phyloP scores from a whole-genome alignment of 805 yeast species.

The Starmera quercuum region DNA sequence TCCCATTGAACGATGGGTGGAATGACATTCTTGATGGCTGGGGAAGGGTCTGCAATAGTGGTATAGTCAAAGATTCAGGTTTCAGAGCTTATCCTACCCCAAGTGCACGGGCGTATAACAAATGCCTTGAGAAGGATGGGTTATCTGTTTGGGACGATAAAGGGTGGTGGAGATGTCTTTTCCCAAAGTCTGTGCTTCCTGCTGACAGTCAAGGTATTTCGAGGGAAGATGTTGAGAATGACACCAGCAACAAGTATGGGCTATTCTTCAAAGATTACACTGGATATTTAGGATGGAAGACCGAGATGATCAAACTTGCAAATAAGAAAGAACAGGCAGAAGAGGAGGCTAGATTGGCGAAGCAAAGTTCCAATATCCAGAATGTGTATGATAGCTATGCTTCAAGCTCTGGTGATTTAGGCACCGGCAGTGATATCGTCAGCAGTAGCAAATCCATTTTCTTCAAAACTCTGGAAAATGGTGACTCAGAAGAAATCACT shows the following conservation, averaged over 20 bases:
- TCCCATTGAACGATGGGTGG: background rate
- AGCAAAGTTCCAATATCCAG: slow-evolving; percentile 10
- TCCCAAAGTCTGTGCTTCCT: slow-evolving; percentile 45
- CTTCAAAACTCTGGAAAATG: slow-evolving; percentile 31
- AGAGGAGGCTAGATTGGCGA: slow-evolving; percentile 9
- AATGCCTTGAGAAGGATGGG: slow-evolving; percentile 62
- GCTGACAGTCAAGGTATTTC: slow-evolving; percentile 32
- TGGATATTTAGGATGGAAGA: slow-evolving; percentile 60
- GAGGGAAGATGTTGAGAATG: slow-evolving; percentile 50
- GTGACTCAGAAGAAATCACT: slow-evolving; percentile 33
- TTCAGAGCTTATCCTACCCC: slow-evolving; percentile 53
- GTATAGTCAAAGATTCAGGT: no score
- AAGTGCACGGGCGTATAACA: slow-evolving; percentile 44
- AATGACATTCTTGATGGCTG: slow-evolving; percentile 6
- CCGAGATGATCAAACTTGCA: slow-evolving; percentile 42
- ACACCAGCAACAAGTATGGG: slow-evolving; percentile 40
- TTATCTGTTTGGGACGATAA: slow-evolving; percentile 72
- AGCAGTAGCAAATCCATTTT: slow-evolving; percentile 31
- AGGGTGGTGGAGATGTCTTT: slow-evolving; percentile 89
- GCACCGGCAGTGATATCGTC: slow-evolving; percentile 17
- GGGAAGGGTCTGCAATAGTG: slow-evolving; percentile 8
- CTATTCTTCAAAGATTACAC: slow-evolving; percentile 58
- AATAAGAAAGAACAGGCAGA: slow-evolving; percentile 14
- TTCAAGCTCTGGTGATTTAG: slow-evolving; percentile 11
- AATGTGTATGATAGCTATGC: slow-evolving; percentile 8